Base-by-base conservation (phyloP, 805 yeast species). In the Scheffersomyces spartinae region DNA sequence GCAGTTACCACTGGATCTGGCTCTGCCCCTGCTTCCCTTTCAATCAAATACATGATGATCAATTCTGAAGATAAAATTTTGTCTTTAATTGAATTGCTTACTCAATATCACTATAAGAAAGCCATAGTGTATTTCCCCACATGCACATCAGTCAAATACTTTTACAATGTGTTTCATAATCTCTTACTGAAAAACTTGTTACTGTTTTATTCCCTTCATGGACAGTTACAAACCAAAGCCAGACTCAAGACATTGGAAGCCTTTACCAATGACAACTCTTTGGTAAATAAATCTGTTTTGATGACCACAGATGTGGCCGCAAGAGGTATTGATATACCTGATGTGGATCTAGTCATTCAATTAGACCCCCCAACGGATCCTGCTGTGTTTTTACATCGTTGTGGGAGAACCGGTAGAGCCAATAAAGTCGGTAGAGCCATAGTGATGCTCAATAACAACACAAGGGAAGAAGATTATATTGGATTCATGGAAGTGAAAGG, bases 271-370 rank as follows among this genome's bases (percentile, higher is more conserved):
- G 61, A 66, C 4, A 65, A 57, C 23, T 33, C 47, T 1, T 24
- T 26, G 20, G 42, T 45, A 6, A 50, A 52, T 3, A 75, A 72
- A 35, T 61, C 75, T 7, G 70, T 88, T 1, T 52, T 91, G 13
- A 57, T 91, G 52, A 85, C 98, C 2, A 91, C 98, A 0, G 98
- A 91, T 61, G 95, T 91, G n/a, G 96, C 98, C 1, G 95, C 97
- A 0, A 67, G 98, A 45, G 98, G 98, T 21, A 70, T 91, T 13
- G 98, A 91, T 56, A 77, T 91, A 15, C 94, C 95, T 1, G 91
- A 86, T 27, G 96, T 91, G 7, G 97, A 91, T 43, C 53, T 86
- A 14, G 97, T 88, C 3, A 56, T 91, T n/a, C 98, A 91, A 46
- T 39, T 88, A 13, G 97, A 91, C 36, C 94, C 97, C 2, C 98